Evolutionary conservation across 805 yeast species (phyloP).

Genomic region (Wickerhamiella kurtzmanii): DNA sequence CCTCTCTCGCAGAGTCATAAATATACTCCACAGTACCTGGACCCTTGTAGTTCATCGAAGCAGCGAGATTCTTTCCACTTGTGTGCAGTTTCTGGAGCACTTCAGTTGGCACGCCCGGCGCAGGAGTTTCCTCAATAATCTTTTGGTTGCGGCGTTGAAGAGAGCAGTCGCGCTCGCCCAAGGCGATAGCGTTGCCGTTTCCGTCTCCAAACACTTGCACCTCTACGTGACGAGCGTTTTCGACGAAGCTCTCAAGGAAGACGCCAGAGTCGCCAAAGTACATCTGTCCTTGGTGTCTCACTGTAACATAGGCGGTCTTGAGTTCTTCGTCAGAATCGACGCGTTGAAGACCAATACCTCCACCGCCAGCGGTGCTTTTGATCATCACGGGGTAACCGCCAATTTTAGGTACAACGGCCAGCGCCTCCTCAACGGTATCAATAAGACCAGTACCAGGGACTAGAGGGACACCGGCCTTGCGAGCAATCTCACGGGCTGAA

Average conservation of each 20-base stretch:
- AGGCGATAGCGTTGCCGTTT: slow-evolving; percentile 75
- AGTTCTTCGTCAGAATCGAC: slow-evolving; percentile 75
- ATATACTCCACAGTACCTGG: slow-evolving; percentile 97
- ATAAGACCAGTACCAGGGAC: slow-evolving; percentile 95
- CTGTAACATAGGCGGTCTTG: slow-evolving; percentile 74
- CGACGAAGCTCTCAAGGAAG: slow-evolving; percentile 86
- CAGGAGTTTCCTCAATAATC: slow-evolving; percentile 94
- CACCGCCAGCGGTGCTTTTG: slow-evolving; percentile 97
- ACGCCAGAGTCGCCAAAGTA: slow-evolving; percentile 95
- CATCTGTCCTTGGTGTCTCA: slow-evolving; percentile 83
- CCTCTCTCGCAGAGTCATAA: slow-evolving; percentile 74
- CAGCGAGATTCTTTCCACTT: slow-evolving; percentile 74
- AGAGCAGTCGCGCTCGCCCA: slow-evolving; percentile 97
- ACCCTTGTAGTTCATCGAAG: slow-evolving; percentile 77
- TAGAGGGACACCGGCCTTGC: slow-evolving; percentile 81
- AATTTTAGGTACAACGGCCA: slow-evolving; percentile 53
- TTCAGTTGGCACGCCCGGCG: slow-evolving; percentile 75
- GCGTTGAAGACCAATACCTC: slow-evolving; percentile 94
- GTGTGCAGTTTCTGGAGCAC: slow-evolving; percentile 63
- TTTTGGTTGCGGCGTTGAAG: slow-evolving; percentile 95
- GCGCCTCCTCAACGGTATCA: slow-evolving; percentile 58
- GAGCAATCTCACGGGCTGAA: slow-evolving; percentile 91
- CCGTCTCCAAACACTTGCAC: slow-evolving; percentile 97
- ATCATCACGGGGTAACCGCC: slow-evolving; percentile 80
- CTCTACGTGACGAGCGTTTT: slow-evolving; percentile 91